Evolutionary conservation across 164 flowering plant genomes (phyloP).

Genomic region (Piper betle): DNA sequence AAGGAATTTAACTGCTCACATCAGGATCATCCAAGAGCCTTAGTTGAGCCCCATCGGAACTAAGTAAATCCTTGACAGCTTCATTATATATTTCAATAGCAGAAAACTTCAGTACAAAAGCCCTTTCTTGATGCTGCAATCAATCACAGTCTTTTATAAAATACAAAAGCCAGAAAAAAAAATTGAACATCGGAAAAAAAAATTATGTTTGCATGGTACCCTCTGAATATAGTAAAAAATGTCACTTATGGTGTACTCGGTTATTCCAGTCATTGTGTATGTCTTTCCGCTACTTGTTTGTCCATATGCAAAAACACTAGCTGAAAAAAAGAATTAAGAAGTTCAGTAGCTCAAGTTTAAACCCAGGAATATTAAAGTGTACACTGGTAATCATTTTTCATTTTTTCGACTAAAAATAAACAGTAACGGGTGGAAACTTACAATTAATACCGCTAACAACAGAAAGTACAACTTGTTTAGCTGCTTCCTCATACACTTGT

Average conservation of each 20-base stretch:
- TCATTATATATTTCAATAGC: slow-evolving; percentile 98
- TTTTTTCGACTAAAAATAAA: no score
- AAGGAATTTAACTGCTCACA: slow-evolving; percentile 23
- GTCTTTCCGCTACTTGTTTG: slow-evolving; percentile 99
- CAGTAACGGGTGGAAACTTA: slow-evolving; percentile 20
- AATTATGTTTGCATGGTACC: slow-evolving; percentile 22
- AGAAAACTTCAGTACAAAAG: slow-evolving; percentile 71
- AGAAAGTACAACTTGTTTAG: slow-evolving; percentile 70
- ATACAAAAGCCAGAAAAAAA: background rate
- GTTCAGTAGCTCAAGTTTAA: background rate
- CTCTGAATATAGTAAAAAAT: slow-evolving; percentile 52
- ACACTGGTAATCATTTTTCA: background rate
- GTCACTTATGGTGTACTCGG: slow-evolving; percentile 59
- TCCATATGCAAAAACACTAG: slow-evolving; percentile 90
- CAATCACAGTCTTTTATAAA: no score
- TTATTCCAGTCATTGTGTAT: slow-evolving; percentile 84
- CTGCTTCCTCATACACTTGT: slow-evolving; percentile 72
- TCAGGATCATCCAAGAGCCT: slow-evolving; percentile 95
- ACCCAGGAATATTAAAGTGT: background rate
- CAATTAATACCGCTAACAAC: slow-evolving; percentile 79
- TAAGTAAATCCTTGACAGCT: slow-evolving; percentile 76
- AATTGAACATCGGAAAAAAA: background rate
- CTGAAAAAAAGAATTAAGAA: slow-evolving; percentile 20
- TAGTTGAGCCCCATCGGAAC: slow-evolving; percentile 54
- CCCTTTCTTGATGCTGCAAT: slow-evolving; percentile 61